Conservation (phyloP, 1,139 yeast genomes). For the Blastobotrys ciferrii region DNA sequence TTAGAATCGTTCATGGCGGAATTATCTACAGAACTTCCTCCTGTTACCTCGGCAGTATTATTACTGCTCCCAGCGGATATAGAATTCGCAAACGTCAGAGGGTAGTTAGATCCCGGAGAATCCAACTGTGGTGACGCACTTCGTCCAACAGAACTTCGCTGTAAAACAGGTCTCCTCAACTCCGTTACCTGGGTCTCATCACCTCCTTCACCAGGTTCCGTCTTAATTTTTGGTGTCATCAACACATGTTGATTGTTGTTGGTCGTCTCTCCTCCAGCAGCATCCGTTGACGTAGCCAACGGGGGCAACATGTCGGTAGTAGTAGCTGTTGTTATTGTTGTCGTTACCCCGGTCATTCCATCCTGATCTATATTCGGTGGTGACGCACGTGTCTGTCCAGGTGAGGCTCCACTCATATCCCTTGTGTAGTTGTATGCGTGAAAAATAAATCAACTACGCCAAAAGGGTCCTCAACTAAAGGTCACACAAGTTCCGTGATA, state of each 20-base stretch:
- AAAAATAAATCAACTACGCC: neutral
- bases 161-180: slow-evolving; percentile 12
- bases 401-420: slow-evolving; percentile 15
- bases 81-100: slow-evolving; percentile 17
- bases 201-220: slow-evolving; percentile 1
- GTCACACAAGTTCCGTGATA: slow-evolving; percentile 2
- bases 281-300: neutral
- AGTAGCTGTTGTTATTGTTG: neutral
- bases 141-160: slow-evolving; percentile 3
- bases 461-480: slow-evolving; percentile 10
- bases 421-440: neutral
- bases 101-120: slow-evolving; percentile 14
- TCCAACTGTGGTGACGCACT: slow-evolving; percentile 9
- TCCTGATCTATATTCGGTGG: neutral
- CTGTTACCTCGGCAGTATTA: neutral
- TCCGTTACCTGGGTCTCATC: slow-evolving; percentile 11
- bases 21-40: neutral
- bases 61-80: slow-evolving; percentile 5
- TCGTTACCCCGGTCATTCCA: neutral
- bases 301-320: slow-evolving; percentile 4
- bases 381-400: slow-evolving; percentile 7
- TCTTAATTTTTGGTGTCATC: slow-evolving; percentile 13
- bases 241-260: slow-evolving; percentile 8
- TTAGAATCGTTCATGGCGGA: neutral
- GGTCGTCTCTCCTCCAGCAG: neutral